Base-by-base conservation (phyloP, 1,139 yeast genomes). In the Lodderomyces parapsilosis region DNA sequence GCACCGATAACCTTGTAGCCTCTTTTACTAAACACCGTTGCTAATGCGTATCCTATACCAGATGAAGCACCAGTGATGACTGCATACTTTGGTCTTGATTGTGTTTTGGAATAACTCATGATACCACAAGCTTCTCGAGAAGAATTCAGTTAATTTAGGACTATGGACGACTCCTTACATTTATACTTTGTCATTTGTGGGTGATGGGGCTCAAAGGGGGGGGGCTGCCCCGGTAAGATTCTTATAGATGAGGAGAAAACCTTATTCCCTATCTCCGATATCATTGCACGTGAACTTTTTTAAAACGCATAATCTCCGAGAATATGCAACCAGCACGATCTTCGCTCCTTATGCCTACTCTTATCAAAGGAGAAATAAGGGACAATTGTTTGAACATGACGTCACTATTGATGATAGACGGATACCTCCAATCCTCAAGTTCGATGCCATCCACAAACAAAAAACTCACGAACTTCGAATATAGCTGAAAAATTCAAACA, bases 31-130 rank as follows among this genome's bases (percentile, higher is more conserved):
- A 70, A 56, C 8, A 56, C 58, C 18, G 53, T 53, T 5, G 68
- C 56, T 40, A 68, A 40, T 9, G 61, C 59, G 45, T 57, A 65
- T 2, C 76, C 75, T 41, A 70, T 70, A 4, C 76, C 76, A 3
- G 70, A 62, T 2, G 73, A 65, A 1, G 74, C 71, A 2, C 75
- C 76, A 1, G 71, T 60, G 17, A 70, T 55, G 4, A 70, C 55
- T 5, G 74, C 76, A 50, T 56, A 50, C 36, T 50, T 49, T 30
- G 14, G 33, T 14, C 19, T 17, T 5, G 11, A 5, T 30, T n/a
- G n/a, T n/a, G n/a, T n/a, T n/a, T 30, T 14, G 19, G 33, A 30
- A 15, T 30, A 17, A n/a, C 33, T 30, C 33, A 30, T 30, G 18
- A 19, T 15, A 28, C 8, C 23, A 8, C 8, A 5, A 20, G 8